Evolutionary conservation across 2,329 filamentous ascomycete species (phyloP), one percentile per base, ranked within the genome.

Genomic region (Ophiocordyceps unilateralis): DNA sequence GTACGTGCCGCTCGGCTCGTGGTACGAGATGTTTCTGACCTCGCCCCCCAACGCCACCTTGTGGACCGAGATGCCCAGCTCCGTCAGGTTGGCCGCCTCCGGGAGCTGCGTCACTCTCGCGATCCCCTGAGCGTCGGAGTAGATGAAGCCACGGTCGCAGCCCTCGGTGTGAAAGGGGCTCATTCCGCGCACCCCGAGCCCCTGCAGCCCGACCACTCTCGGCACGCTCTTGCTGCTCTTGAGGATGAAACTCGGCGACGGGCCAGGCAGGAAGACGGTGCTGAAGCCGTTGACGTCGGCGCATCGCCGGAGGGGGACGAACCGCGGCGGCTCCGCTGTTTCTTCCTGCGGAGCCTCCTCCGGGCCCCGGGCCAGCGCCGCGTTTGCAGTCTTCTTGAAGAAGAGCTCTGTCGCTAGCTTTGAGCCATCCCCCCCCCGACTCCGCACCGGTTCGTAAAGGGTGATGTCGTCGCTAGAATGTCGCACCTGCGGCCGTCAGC

Each of bases 101-200:
- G 84, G 83, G 14, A 96, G 58, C 57, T 83, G 77, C 22, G 78
- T 83, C 14, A 91, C 79, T 20, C 81, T 74, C 12, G 87, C 73
- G 12, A 78, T 70, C n/a, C 83, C 78, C 52, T 83, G 62, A 1
- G 68, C 71, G 60, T 93, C 83, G 22, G 85, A 70, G 54, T 87
- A 91, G 36, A 88, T 81, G 55, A 95, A 93, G 0, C 88, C 88
- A 44, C 76, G 70, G 45, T 88, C 78, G 54, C 84, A 91, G 6
- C 76, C 78, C 43, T 78, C 73, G 0, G 80, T 87, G 56, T 93
- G 76, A 56, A 94, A 85, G 1, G 76, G 66, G 48, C 79, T 84
- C 52, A 96, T 69, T 41, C 79, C 77, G 34, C 78, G 73, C 4
- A 89, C 77, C 8, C 74, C 73, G 14, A 70, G 66, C 0, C 82